Evolutionary conservation across 2,329 filamentous ascomycete genomes (phyloP).

Genomic region (Lachnellula arida): DNA sequence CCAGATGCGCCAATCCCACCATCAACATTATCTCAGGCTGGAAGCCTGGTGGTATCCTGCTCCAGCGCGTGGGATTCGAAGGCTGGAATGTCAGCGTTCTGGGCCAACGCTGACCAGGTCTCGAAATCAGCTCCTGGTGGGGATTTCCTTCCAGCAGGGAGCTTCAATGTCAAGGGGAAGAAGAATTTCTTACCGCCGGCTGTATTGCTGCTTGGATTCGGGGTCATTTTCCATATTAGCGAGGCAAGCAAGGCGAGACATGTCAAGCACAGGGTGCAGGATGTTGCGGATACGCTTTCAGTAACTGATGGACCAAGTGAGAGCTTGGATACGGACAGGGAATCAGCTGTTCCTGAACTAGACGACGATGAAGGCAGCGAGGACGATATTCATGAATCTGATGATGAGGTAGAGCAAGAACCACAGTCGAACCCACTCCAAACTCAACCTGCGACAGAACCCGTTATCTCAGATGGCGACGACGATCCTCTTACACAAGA

Average conservation of each 20-base stretch:
- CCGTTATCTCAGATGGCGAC: slow-evolving; percentile 17
- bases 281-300: slow-evolving; percentile 18
- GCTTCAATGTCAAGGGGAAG: slow-evolving; percentile 76
- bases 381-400: slow-evolving; percentile 20
- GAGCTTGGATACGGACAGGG: neutral
- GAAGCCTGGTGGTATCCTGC: slow-evolving; percentile 75
- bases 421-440: slow-evolving; percentile 20
- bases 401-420: slow-evolving; percentile 28
- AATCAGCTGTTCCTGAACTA: neutral
- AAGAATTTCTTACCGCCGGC: slow-evolving; percentile 90
- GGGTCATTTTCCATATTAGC: slow-evolving; percentile 81
- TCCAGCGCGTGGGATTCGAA: slow-evolving; percentile 96
- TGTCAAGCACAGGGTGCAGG: slow-evolving; percentile 64
- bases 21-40: slow-evolving; percentile 85
- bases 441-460: slow-evolving; percentile 13
- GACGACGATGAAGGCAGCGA: slow-evolving; percentile 16
- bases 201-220: slow-evolving; percentile 82
- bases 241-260: slow-evolving; percentile 81
- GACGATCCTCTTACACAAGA: slow-evolving; percentile 25
- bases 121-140: slow-evolving; percentile 77
- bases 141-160: slow-evolving; percentile 72
- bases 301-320: neutral
- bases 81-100: slow-evolving; percentile 92
- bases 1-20: slow-evolving; percentile 86
- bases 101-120: slow-evolving; percentile 87